Evolutionary conservation across 495 filamentous ascomycete species (phyloP), one percentile per base, ranked within the genome.

Genomic region (Podospora pseudocomata): DNA sequence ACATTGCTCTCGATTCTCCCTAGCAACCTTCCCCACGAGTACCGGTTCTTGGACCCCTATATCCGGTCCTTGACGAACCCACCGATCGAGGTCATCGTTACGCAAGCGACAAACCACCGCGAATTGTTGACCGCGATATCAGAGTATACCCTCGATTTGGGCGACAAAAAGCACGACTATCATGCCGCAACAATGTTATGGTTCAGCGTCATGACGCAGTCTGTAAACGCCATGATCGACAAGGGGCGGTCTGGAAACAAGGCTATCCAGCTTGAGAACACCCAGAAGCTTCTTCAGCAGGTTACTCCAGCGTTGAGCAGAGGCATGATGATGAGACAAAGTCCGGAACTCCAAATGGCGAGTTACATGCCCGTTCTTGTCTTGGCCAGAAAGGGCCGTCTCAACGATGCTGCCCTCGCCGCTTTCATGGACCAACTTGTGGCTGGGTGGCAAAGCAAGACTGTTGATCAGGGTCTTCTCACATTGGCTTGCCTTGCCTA

Each of bases 341-440:
- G 88, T 0, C 85, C 92, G 0, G 90, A 94, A 65, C 80, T 97
- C 55, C 87, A 92, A 61, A 85, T 94, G 69, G 92, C 89, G 23
- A 92, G 89, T 72, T 97, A 96, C 74, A 97, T 96, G 92, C 86
- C 97, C 28, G 83, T 92, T 27, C 88, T 91, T 0, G 86, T 97
- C 64, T 81, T 98, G 64, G 93, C 89, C 9, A 88, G 92, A 23
- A 98, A 97, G 76, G 87, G 88, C 9, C 81, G 83, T 26, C 83
- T 97, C 18, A 85, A 89, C 28, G 92, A 97, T 70, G 86, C 85
- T 61, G 85, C 92, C 4, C 78, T 97, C 28, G 82, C 88, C 65
- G 87, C 87, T 4, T 81, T 98, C 70, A 97, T 98, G 94, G 90
- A 94, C 70, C 90, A 91, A 59, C 84, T 97, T 23, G 89, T 89